Base-by-base conservation (phyloP, 768 basidiomycete genomes). In the Auriculariales sp. region DNA sequence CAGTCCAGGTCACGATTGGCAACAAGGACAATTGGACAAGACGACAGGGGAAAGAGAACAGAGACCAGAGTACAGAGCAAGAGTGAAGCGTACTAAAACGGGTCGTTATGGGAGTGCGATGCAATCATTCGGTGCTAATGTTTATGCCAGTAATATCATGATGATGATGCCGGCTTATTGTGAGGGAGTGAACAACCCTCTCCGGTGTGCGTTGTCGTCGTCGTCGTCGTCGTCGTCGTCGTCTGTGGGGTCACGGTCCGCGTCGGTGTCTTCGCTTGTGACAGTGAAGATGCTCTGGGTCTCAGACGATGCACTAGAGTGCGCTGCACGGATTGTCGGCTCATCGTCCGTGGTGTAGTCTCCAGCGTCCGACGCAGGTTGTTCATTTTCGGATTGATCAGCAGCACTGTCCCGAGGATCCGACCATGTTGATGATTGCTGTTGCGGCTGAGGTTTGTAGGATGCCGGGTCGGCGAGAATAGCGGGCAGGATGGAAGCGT, bases 281-380 rank as follows among this genome's bases (percentile, higher is more conserved):
- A 61, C 49, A 6, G 59, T 62, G 48, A 57, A 59, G 39, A 62
- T 50, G 46, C 62, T 64, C 56, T 59, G 59, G 31, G 63, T 64
- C 50, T 61, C 62, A 34, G 62, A 70, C 2, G 67, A 69, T 12
- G 62, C 62, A 19, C 61, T 61, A 10, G 71, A 71, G 49, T 66
- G 63, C 4, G 63, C 61, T 10, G 77, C 76, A 27, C 81, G 71
- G 54, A 86, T 83, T n/a, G 83, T 86, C n/a, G 83, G 83, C 60
- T 86, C 83, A 53, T 86, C 83, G 52, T 85, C 83, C 22, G 83
- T 84, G 11, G 50, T 51, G 31, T 74, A 79, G 19, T 52, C 55
- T 24, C 49, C 53, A 2, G 70, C 71, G 54, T 75, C 75, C 22
- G 72, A 62, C 49, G 74, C 74, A 2, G 68, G 66, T 27, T 71